Conservation (phyloP, 805 yeast species). For the Candida multigemmis region DNA sequence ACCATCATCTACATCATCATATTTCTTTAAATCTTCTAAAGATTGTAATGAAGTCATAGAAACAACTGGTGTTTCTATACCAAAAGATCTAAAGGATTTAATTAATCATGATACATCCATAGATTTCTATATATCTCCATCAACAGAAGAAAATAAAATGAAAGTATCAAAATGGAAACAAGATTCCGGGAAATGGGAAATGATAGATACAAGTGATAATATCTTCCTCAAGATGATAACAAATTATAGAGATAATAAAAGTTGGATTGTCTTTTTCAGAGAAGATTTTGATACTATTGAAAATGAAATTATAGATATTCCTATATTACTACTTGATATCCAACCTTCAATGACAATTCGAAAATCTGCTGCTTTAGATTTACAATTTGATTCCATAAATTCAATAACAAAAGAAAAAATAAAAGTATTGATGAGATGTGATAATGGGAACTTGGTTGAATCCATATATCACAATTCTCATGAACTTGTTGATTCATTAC, state of each 20-base stretch:
- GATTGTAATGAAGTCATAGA: constrained; percentile 3
- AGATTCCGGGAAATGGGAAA: constrained; percentile 35
- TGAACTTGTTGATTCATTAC: constrained; percentile 6
- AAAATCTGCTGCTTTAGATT: constrained; percentile 29
- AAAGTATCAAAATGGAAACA: constrained; percentile 35
- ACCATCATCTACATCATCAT: constrained; percentile 32
- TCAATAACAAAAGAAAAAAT: constrained; percentile 19
- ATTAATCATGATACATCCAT: constrained; percentile 28
- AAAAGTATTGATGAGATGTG: constrained; percentile 25
- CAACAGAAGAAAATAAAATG: constrained; percentile 24
- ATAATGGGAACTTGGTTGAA: constrained; percentile 14
- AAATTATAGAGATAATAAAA: constrained; percentile 20
- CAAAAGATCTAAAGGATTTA: constrained; percentile 23
- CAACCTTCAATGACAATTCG: constrained; percentile 13
- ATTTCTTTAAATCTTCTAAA: constrained; percentile 26
- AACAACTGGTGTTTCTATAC: constrained; percentile 15
- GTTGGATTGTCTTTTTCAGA: constrained; percentile 32
- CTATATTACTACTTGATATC: constrained; percentile 24
- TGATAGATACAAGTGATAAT: constrained; percentile 27
- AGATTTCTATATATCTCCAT: constrained; percentile 27
- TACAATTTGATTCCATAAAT: constrained; percentile 23
- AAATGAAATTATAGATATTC: constrained; percentile 23
- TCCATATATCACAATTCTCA: constrained; percentile 8
- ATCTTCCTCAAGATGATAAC: constrained; percentile 29
- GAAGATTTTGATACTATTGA: constrained; percentile 24